phyloP scores from a whole-genome alignment of 2,329 filamentous ascomycete genomes.

The Thielaviopsis euricoi region DNA sequence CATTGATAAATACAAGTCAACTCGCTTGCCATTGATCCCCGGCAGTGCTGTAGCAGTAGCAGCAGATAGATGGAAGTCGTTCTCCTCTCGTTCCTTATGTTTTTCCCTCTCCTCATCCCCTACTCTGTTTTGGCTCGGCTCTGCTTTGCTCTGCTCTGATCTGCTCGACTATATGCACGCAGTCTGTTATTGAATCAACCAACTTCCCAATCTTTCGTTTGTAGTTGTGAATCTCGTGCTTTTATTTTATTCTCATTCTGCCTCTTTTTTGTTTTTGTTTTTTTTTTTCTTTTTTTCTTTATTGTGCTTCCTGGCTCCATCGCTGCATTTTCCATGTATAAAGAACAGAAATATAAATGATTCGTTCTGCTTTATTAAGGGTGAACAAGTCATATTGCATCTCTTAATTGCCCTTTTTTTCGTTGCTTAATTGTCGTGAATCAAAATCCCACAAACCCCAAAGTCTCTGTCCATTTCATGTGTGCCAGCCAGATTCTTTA shows the following conservation, averaged over 20 bases:
- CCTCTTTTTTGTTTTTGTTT: too few species aligned
- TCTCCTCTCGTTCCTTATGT: neutral
- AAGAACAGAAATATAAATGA: too few species aligned
- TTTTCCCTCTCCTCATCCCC: neutral
- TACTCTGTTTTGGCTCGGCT: too few species aligned
- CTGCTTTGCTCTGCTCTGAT: neutral
- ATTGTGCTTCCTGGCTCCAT: too few species aligned
- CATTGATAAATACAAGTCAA: neutral
- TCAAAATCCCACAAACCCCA: neutral
- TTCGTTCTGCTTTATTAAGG: neutral
- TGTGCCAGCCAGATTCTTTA: neutral
- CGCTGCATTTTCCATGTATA: too few species aligned
- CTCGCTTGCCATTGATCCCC: slow-evolving; percentile 2
- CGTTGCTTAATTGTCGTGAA: neutral
- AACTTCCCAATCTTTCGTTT: too few species aligned
- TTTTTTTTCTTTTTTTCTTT: too few species aligned
- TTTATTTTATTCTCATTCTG: too few species aligned
- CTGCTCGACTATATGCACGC: neutral
- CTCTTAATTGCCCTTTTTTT: neutral
- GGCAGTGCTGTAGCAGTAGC: neutral
- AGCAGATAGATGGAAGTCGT: neutral
- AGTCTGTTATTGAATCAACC: neutral
- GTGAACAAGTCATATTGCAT: neutral
- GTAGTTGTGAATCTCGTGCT: too few species aligned
- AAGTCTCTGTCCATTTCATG: neutral